Evolutionary conservation across 495 filamentous ascomycete species (phyloP).

Genomic region (Neurospora discreta): DNA sequence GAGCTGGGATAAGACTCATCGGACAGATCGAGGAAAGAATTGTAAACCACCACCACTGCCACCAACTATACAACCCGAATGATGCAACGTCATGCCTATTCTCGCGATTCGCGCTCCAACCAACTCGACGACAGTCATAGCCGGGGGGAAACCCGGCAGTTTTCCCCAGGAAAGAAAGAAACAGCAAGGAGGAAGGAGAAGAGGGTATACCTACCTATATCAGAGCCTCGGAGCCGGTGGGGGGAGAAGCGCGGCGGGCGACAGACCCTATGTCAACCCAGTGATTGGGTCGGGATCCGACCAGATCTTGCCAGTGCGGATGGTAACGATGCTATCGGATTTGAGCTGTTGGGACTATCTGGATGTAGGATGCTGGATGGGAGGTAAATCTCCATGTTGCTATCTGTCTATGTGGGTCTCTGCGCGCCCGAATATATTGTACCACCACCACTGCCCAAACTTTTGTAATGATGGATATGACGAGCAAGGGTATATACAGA

Average conservation of each 20-base stretch:
- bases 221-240: background rate
- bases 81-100: too few relatives aligned
- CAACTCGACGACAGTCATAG: too few relatives aligned
- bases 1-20: background rate
- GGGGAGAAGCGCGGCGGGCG: background rate
- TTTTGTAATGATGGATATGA: background rate
- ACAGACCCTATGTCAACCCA: background rate
- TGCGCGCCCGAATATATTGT: background rate
- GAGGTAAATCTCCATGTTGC: background rate
- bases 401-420: background rate
- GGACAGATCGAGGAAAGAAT: background rate
- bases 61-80: too few relatives aligned
- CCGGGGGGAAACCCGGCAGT: too few relatives aligned
- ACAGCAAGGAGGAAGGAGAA: background rate
- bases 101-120: too few relatives aligned
- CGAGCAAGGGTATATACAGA: background rate
- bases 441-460: background rate
- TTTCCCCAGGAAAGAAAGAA: too few relatives aligned
- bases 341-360: background rate
- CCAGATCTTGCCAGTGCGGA: background rate
- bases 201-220: background rate
- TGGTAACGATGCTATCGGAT: background rate
- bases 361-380: background rate
- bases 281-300: background rate
- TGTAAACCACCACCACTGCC: background rate